Conservation (phyloP, 2,329 filamentous ascomycete genomes). For the Cryphonectria parasitica region DNA sequence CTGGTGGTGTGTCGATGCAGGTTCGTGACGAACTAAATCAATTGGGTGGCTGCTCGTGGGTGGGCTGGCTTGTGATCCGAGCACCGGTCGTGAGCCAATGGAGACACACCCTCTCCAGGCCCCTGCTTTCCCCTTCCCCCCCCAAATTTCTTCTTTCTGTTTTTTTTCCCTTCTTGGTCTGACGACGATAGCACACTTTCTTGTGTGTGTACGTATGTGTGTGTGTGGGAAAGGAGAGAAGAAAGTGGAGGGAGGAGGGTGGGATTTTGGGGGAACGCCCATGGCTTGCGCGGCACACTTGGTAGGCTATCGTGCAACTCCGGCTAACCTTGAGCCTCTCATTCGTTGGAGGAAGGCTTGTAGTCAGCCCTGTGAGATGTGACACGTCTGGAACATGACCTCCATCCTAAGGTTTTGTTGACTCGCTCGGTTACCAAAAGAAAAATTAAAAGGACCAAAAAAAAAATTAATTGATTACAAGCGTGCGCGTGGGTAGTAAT, state of each 20-base stretch:
- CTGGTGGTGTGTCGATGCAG: neutral
- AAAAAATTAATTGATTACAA: neutral
- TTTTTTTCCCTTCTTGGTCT: neutral
- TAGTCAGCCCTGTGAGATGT: conserved; percentile 24
- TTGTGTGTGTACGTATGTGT: neutral
- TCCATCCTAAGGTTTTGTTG: neutral
- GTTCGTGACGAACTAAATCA: neutral
- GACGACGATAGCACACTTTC: neutral
- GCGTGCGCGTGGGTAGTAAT: neutral
- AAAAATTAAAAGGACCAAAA: neutral
- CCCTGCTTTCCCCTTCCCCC: neutral
- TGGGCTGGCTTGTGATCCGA: conserved; percentile 1
- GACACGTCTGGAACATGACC: conserved; percentile 22
- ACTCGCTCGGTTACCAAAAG: neutral
- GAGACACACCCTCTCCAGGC: neutral
- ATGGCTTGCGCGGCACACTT: neutral
- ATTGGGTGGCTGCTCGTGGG: conserved; percentile 1
- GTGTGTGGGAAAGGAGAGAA: neutral
- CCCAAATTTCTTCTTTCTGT: neutral
- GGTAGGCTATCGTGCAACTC: conserved; percentile 19
- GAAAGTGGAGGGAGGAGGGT: neutral
- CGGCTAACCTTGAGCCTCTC: conserved; percentile 11
- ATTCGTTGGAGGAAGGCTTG: neutral
- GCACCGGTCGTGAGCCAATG: neutral
- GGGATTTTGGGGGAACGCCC: neutral